Evolutionary conservation across 1,284 basidiomycete genomes (phyloP), one percentile per base, ranked within the genome.

Genomic region (Vanrija pseudolonga): DNA sequence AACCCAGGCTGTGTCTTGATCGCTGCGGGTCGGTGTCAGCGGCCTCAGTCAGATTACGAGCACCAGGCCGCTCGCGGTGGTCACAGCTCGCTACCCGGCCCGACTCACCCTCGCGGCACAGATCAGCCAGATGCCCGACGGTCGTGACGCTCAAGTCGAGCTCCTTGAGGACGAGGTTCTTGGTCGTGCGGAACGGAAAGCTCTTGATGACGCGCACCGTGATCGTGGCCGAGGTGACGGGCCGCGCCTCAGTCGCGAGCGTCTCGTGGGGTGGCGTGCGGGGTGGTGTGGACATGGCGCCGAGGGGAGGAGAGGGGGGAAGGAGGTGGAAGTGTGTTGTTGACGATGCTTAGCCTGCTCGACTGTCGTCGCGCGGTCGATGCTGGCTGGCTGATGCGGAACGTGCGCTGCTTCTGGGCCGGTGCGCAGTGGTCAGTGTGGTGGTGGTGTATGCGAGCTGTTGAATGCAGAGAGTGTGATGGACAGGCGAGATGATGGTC

Each of bases 151-250:
- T 85, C 54, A 96, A 83, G 72, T 98, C 86, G 63, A 96, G 71
- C 61, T 87, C 80, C 63, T 86, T 86, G 45, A 98, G 80, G 36
- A 98, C 86, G 59, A 97, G 82, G 66, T 85, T 87, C 70, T 89
- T 89, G 77, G 92, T 88, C 37, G 92, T 94, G 50, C 95, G 84
- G 73, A 85, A 98, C 68, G 87, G 86, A 72, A 98, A 96, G 40
- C 88, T 92, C 73, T 98, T 98, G 80, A 98, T 91, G 61, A 98
- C 83, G 32, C 95, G 85, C 42, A 98, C 58, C 0, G 75, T 77
- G n/a, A 77, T 52, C 3, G 71, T 73, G 5, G 75, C 73, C 45
- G 59, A 50, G 3, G 67, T 66, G 11, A 63, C 40, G 2, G 72
- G 72, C 22, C 63, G 58, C 2, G 62, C 51, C 36, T 67, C 64